Conservation (phyloP, 1,139 yeast species). For the Maudiozyma humilis region DNA sequence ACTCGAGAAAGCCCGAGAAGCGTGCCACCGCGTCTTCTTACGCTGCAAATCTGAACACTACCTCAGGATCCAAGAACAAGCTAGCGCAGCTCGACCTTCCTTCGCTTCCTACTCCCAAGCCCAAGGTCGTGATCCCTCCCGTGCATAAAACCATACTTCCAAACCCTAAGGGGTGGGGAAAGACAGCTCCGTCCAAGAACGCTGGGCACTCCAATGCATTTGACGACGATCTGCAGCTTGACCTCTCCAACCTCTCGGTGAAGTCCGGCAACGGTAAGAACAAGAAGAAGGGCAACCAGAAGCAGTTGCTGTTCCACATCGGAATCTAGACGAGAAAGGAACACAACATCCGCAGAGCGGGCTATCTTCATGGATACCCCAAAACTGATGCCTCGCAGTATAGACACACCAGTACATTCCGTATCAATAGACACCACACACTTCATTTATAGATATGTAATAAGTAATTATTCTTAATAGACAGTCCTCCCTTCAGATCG, state of each 20-base stretch:
- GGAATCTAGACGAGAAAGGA: conserved; percentile 33
- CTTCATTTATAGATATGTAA: neutral
- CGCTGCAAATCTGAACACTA: conserved; percentile 1
- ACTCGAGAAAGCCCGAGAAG: conserved; percentile 6
- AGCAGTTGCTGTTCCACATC: conserved; percentile 39
- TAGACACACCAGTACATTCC: no score
- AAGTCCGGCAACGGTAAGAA: conserved; percentile 11
- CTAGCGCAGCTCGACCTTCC: conserved; percentile 43
- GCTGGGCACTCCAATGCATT: conserved; percentile 1
- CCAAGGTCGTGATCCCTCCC: conserved; percentile 35
- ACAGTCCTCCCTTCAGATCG: no score
- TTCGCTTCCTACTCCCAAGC: conserved; percentile 39
- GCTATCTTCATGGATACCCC: no score
- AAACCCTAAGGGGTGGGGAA: conserved; percentile 30
- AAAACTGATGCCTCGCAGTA: no score
- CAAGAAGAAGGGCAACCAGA: conserved; percentile 35
- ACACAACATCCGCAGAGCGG: no score
- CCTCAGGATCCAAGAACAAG: conserved; percentile 10
- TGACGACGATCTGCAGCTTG: conserved; percentile 9
- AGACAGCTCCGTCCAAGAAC: conserved; percentile 5
- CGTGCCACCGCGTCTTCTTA: conserved; percentile 4
- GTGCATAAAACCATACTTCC: conserved; percentile 32
- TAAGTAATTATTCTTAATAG: neutral
- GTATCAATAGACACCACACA: no score
- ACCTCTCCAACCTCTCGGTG: conserved; percentile 4